These are phyloP conservation scores for Neurospora discreta DNA, from an alignment of 495 filamentous ascomycete species.

Conservation along the genomic window DNA sequence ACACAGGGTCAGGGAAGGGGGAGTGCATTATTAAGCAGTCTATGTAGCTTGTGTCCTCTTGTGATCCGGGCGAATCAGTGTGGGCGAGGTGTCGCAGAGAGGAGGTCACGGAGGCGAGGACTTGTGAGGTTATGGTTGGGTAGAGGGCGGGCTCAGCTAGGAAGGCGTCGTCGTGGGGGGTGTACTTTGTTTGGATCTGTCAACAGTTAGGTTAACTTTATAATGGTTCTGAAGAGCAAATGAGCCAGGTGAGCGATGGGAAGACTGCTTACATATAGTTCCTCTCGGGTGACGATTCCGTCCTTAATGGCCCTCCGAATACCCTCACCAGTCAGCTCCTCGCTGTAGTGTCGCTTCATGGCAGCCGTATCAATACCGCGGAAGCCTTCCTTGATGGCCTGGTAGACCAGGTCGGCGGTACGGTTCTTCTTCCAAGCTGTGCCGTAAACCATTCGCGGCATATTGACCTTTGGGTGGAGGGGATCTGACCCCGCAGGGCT, in stretches of 20 bases:
- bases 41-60: slow-evolving; percentile 41
- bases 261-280: slow-evolving; percentile 35
- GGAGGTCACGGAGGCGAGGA: slow-evolving; percentile 51
- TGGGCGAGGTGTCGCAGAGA: slow-evolving; percentile 56
- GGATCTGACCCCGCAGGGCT: neutral
- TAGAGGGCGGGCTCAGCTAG: slow-evolving; percentile 49
- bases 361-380: slow-evolving; percentile 67
- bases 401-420: slow-evolving; percentile 55
- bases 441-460: slow-evolving; percentile 62
- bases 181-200: slow-evolving; percentile 77
- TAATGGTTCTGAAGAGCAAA: slow-evolving; percentile 1
- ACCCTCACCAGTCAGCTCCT: slow-evolving; percentile 57
- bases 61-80: slow-evolving; percentile 15
- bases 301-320: slow-evolving; percentile 47
- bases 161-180: slow-evolving; percentile 46
- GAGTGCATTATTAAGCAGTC: slow-evolving; percentile 67
- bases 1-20: slow-evolving; percentile 43
- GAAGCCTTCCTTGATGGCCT: slow-evolving; percentile 62
- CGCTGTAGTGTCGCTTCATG: slow-evolving; percentile 69
- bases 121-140: slow-evolving; percentile 44
- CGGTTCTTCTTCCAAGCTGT: slow-evolving; percentile 80
- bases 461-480: slow-evolving; percentile 9
- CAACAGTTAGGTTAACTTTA: slow-evolving; percentile 1
- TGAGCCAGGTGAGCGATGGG: neutral
- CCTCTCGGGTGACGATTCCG: slow-evolving; percentile 44